phyloP scores from a whole-genome alignment of 176 grass and related monocot genomes.

The Raddia distichophylla region DNA sequence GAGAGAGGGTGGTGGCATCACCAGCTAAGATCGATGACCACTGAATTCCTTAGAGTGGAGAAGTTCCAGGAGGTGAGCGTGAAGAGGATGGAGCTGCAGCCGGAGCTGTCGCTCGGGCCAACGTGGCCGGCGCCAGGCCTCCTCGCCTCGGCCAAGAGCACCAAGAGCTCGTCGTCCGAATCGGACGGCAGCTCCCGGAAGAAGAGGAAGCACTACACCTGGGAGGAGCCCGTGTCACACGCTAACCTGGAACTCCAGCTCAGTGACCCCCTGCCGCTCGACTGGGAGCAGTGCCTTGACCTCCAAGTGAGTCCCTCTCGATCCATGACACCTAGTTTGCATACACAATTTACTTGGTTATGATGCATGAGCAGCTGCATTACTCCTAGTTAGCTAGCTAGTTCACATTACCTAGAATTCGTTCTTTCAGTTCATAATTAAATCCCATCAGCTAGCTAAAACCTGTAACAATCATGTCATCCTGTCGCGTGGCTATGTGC shows the following conservation, averaged over 20 bases:
- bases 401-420: background rate
- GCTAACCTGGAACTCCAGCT: slow-evolving; percentile 76
- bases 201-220: slow-evolving; percentile 78
- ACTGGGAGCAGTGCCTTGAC: slow-evolving; percentile 98
- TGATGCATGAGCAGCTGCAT: background rate
- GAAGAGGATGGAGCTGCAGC: slow-evolving; percentile 47
- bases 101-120: slow-evolving; percentile 74
- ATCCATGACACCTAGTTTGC: background rate
- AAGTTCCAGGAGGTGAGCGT: slow-evolving; percentile 25
- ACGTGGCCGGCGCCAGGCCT: slow-evolving; percentile 32
- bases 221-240: slow-evolving; percentile 47
- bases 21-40: slow-evolving; percentile 41
- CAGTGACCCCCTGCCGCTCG: slow-evolving; percentile 71
- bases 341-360: background rate
- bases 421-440: background rate
- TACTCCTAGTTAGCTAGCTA: background rate
- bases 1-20: background rate
- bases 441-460: slow-evolving; percentile 22
- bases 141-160: slow-evolving; percentile 34
- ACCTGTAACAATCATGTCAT: background rate
- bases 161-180: slow-evolving; percentile 70
- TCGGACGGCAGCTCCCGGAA: slow-evolving; percentile 68
- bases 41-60: slow-evolving; percentile 37
- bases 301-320: slow-evolving; percentile 59
- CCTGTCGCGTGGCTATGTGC: background rate